These are phyloP conservation scores for Phytophthora chlamydospora DNA, from an alignment of 352 stramenopile genomes.

Conservation along the genomic window DNA sequence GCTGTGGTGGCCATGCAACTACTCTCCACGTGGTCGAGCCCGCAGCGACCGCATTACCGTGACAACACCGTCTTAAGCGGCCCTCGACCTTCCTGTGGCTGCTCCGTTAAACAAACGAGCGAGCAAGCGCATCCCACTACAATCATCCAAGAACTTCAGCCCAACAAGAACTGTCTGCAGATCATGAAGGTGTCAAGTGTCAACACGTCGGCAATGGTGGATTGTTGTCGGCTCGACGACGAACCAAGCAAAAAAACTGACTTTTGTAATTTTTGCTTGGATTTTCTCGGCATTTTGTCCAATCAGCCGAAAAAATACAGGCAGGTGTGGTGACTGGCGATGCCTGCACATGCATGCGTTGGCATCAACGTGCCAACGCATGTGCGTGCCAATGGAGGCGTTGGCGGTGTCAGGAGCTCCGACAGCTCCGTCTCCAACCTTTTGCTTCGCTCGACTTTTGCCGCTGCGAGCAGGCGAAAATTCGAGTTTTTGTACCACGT, in stretches of 20 bases:
- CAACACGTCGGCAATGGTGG: background rate
- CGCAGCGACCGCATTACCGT: background rate
- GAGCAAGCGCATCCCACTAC: constrained; percentile 1
- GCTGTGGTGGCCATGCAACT: background rate
- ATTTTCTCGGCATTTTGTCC: constrained; percentile 19
- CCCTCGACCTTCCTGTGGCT: background rate
- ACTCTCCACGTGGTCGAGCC: background rate
- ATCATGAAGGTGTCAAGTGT: background rate
- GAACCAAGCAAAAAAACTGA: constrained; percentile 1
- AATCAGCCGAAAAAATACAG: constrained; percentile 14
- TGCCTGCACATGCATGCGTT: background rate
- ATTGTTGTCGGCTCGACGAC: constrained; percentile 6
- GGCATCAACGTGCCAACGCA: no score
- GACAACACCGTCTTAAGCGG: background rate
- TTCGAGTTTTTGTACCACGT: constrained; percentile 12
- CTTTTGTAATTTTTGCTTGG: constrained; percentile 23
- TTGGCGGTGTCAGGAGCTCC: constrained; percentile 5
- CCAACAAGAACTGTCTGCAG: no score
- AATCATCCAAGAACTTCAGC: background rate
- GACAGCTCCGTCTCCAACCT: background rate
- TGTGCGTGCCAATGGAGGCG: constrained; percentile 7
- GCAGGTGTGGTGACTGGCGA: background rate
- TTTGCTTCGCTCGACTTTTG: no score
- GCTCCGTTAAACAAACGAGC: constrained; percentile 2
- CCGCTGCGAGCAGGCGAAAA: background rate